Percentiles rank a stretch among this genome's conserved stretches.
Evolutionary conservation across 1,284 basidiomycete genomes (phyloP).

Genomic region (Inonotus obliquus): DNA sequence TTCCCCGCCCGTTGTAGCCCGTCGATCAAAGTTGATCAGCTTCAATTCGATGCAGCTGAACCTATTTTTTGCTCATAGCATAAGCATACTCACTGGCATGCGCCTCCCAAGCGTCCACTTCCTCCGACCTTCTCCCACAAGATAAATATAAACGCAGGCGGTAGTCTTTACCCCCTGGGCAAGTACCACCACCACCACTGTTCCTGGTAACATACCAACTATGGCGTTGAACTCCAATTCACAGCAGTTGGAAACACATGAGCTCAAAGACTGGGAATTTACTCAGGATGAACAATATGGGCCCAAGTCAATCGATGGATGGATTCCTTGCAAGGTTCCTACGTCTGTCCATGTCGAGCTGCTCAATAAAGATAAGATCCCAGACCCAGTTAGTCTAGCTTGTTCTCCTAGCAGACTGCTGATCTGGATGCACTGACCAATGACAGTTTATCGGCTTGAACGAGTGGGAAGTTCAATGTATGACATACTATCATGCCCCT

Average conservation of each 20-base stretch:
- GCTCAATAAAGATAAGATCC: constrained; percentile 61
- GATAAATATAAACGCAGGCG: background rate
- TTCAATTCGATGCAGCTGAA: background rate
- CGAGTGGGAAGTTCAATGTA: constrained; percentile 89
- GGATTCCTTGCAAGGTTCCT: constrained; percentile 62
- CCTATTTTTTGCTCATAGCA: background rate
- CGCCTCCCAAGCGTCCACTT: background rate
- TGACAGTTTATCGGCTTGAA: constrained; percentile 64
- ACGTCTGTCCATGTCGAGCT: constrained; percentile 86
- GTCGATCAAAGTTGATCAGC: background rate
- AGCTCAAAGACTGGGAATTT: constrained; percentile 53
- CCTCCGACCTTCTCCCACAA: background rate
- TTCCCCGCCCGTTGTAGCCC: background rate
- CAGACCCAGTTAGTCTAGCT: constrained; percentile 62
- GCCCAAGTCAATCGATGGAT: constrained; percentile 59
- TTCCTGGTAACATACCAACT: background rate
- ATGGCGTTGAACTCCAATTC: constrained; percentile 15
- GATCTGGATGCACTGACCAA: background rate
- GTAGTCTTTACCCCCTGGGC: background rate
- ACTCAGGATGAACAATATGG: constrained; percentile 60
- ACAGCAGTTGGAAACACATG: constrained; percentile 19
- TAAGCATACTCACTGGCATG: background rate
- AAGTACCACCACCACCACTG: background rate
- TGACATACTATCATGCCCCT: constrained; percentile 21
- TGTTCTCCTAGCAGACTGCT: background rate